Evolutionary conservation across 2,329 filamentous ascomycete genomes (phyloP).

Genomic region (Lomentospora prolificans): DNA sequence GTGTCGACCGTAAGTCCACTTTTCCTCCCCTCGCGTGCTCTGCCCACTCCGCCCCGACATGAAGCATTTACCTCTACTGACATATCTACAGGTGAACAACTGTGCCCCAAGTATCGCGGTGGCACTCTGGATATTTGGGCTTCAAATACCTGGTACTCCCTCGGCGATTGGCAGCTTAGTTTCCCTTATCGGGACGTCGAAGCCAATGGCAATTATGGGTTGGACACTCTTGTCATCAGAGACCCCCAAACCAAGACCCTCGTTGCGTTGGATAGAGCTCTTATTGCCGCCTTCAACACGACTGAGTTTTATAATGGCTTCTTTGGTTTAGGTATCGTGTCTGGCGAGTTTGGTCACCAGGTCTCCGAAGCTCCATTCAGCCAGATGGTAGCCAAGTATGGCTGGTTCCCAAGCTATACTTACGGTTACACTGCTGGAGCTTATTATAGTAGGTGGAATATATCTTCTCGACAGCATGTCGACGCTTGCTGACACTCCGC

Average conservation of each 20-base stretch:
- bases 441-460: slow-evolving; percentile 50
- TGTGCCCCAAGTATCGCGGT: slow-evolving; percentile 49
- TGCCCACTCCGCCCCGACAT: slow-evolving; percentile 9
- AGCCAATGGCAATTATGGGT: slow-evolving; percentile 56
- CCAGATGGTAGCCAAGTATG: slow-evolving; percentile 47
- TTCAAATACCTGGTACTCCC: slow-evolving; percentile 48
- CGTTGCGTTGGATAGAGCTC: slow-evolving; percentile 32
- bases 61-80: slow-evolving; percentile 11
- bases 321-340: slow-evolving; percentile 46
- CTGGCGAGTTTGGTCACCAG: slow-evolving; percentile 39
- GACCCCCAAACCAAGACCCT: slow-evolving; percentile 26
- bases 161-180: slow-evolving; percentile 52
- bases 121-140: slow-evolving; percentile 41
- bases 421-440: slow-evolving; percentile 70
- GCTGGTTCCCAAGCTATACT: slow-evolving; percentile 59
- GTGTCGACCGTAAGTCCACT: slow-evolving; percentile 33
- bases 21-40: not conserved
- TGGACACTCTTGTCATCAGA: slow-evolving; percentile 36
- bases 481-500: not conserved
- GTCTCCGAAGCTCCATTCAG: slow-evolving; percentile 42
- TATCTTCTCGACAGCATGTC: not conserved
- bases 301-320: slow-evolving; percentile 45
- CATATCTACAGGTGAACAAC: slow-evolving; percentile 28
- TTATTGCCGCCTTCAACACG: slow-evolving; percentile 44
- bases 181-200: slow-evolving; percentile 46